Conservation (phyloP, 768 basidiomycete genomes). For the Boletus rubescentipes region DNA sequence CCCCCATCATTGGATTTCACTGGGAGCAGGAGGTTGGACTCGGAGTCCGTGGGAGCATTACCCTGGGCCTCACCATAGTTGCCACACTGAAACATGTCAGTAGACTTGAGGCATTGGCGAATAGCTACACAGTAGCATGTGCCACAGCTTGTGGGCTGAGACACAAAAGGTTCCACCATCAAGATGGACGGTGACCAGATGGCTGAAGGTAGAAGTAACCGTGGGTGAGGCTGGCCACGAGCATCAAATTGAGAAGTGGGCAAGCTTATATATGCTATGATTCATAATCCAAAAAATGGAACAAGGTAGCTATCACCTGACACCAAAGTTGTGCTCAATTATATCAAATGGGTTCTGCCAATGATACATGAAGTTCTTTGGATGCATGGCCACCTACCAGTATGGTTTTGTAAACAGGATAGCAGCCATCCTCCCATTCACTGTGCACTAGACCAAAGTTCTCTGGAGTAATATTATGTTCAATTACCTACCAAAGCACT, state of each 20-base stretch:
- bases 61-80: not conserved
- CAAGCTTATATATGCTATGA: too few species aligned
- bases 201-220: too few species aligned
- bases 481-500: not conserved
- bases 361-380: not conserved
- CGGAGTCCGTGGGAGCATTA: not conserved
- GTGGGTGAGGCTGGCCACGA: too few species aligned
- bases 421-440: not conserved
- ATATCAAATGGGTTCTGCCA: not conserved
- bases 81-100: not conserved
- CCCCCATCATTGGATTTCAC: too few species aligned
- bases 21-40: not conserved
- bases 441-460: not conserved
- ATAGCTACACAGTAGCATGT: not conserved
- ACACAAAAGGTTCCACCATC: not conserved
- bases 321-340: too few species aligned
- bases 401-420: slow-evolving; percentile 4
- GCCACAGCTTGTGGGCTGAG: not conserved
- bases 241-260: too few species aligned
- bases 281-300: too few species aligned
- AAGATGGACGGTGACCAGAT: not conserved
- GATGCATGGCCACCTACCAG: not conserved
- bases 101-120: not conserved
- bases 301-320: too few species aligned
- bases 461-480: not conserved